Evolutionary conservation across 768 basidiomycete species (phyloP).

Genomic region (Boletellus emodensis): DNA sequence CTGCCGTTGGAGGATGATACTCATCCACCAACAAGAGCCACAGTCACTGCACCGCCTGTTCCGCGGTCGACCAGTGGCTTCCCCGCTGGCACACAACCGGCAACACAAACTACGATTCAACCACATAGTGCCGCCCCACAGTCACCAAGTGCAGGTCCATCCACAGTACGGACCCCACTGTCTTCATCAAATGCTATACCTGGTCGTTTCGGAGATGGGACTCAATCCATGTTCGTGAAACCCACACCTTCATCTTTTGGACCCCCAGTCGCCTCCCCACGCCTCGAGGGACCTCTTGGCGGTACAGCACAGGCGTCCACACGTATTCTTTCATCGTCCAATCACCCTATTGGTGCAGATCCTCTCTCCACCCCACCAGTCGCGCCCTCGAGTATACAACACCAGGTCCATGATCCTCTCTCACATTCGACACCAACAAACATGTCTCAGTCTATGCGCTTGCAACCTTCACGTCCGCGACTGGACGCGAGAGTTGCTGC

Average conservation of each 20-base stretch:
- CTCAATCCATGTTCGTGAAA: conserved; percentile 77
- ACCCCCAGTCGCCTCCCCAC: conserved; percentile 30
- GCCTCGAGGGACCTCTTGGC: conserved; percentile 19
- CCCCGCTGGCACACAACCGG: conserved; percentile 12
- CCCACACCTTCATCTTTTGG: conserved; percentile 37
- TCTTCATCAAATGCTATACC: conserved; percentile 39
- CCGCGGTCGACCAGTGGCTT: conserved; percentile 20
- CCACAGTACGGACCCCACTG: conserved; percentile 31
- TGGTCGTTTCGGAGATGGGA: conserved; percentile 67
- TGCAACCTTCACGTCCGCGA: conserved; percentile 65
- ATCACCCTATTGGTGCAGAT: conserved; percentile 17
- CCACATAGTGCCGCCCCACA: conserved; percentile 39
- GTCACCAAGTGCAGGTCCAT: conserved; percentile 56
- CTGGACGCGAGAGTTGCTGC: conserved; percentile 85
- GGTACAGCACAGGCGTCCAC: conserved; percentile 7
- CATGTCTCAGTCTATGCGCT: conserved; percentile 72
- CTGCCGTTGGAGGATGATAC: conserved; percentile 62
- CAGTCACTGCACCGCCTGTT: conserved; percentile 22
- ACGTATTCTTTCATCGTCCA: conserved; percentile 4
- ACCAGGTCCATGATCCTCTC: conserved; percentile 54
- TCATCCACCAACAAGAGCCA: conserved; percentile 24
- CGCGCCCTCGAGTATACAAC: conserved; percentile 21
- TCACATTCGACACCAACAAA: conserved; percentile 55
- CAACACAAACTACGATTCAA: conserved; percentile 22
- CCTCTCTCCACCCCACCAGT: conserved; percentile 11